A percentile compares a stretch with the other conserved stretches of the same genome.
These are phyloP conservation scores for Lipomyces chichibuensis DNA, from an alignment of 805 yeast species.

Conservation along the genomic window DNA sequence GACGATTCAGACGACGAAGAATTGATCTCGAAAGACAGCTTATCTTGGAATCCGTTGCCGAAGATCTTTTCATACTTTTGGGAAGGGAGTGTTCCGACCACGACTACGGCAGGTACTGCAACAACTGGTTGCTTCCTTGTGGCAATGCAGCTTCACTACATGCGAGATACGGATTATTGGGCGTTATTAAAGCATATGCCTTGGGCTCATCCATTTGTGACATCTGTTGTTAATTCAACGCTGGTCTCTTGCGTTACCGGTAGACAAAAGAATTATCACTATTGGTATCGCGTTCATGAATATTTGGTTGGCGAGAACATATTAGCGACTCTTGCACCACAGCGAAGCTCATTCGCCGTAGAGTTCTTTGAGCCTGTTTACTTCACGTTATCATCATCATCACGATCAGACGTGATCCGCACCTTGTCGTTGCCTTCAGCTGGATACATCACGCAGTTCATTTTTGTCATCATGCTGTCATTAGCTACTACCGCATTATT, in stretches of 20 bases:
- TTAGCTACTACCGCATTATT: constrained; percentile 19
- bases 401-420: neutral
- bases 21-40: constrained; percentile 3
- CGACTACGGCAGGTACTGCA: constrained; percentile 31
- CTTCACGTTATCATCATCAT: constrained; percentile 7
- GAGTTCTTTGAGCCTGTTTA: constrained; percentile 21
- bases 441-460: constrained; percentile 8
- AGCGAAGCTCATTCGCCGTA: constrained; percentile 10
- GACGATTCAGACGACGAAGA: constrained; percentile 35
- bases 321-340: constrained; percentile 14
- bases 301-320: neutral
- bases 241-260: neutral
- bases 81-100: constrained; percentile 26
- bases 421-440: neutral
- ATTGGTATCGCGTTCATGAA: constrained; percentile 6
- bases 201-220: neutral
- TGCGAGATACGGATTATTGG: constrained; percentile 5
- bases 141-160: constrained; percentile 25
- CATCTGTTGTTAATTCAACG: constrained; percentile 1
- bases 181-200: constrained; percentile 1
- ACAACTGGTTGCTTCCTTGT: constrained; percentile 24
- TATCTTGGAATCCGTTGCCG: constrained; percentile 33
- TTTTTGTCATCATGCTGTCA: constrained; percentile 12
- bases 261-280: neutral
- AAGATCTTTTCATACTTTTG: constrained; percentile 18